Conservation (phyloP, 441 rosid genomes). For the Biscutella laevigata region DNA sequence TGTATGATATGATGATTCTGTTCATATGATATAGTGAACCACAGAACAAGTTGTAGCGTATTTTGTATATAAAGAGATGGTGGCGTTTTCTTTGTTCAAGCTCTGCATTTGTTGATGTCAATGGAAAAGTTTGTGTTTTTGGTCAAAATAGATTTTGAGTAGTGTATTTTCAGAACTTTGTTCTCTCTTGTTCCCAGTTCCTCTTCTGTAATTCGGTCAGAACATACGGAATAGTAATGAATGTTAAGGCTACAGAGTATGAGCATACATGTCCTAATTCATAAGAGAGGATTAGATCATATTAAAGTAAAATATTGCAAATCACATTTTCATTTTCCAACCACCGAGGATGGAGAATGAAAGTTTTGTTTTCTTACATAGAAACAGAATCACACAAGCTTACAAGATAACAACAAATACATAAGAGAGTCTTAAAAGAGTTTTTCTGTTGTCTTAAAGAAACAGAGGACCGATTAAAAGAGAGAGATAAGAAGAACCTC, state of each 20-base stretch:
- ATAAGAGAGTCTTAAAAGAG: not conserved
- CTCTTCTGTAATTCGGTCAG: not conserved
- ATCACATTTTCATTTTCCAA: constrained; percentile 15
- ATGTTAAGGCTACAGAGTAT: not conserved
- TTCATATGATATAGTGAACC: not conserved
- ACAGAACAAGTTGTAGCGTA: not conserved
- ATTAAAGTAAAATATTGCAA: constrained; percentile 20
- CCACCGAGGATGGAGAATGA: constrained; percentile 25
- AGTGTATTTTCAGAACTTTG: too few relatives aligned
- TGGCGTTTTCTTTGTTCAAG: not conserved
- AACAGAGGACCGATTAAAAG: constrained; percentile 15
- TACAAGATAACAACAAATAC: constrained; percentile 20
- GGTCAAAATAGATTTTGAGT: not conserved
- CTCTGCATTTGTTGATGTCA: constrained; percentile 1
- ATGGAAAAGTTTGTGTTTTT: not conserved
- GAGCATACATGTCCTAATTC: not conserved
- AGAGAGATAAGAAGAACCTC: constrained; percentile 25
- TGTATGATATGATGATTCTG: constrained; percentile 4
- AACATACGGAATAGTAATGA: not conserved
- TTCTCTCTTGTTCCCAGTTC: too few relatives aligned
- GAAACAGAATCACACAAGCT: constrained; percentile 18
- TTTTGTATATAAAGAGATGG: not conserved
- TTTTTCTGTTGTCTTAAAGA: constrained; percentile 7
- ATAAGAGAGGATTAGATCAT: not conserved
- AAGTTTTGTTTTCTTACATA: constrained; percentile 22